phyloP scores from a whole-genome alignment of 2,329 filamentous ascomycete genomes.

The Neofusicoccum ribis region DNA sequence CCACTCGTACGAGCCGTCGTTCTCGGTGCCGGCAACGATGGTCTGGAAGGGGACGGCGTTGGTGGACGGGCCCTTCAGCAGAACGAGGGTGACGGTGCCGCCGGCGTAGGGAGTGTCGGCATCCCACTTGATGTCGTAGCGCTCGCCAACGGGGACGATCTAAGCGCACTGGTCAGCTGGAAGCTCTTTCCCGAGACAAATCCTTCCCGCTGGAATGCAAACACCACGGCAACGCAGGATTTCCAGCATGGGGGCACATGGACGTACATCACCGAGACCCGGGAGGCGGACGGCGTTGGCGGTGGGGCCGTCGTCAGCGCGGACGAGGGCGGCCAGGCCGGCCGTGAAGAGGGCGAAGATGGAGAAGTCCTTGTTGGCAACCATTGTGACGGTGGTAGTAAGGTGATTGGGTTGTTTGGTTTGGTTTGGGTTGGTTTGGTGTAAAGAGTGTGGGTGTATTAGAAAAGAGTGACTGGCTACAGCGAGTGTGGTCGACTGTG shows the following conservation, averaged over 20 bases:
- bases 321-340: slow-evolving; percentile 49
- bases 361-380: slow-evolving; percentile 37
- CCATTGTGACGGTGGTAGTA: slow-evolving; percentile 30
- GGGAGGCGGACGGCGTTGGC: slow-evolving; percentile 60
- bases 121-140: slow-evolving; percentile 61
- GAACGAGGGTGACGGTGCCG: slow-evolving; percentile 57
- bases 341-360: slow-evolving; percentile 54
- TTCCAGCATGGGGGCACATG: not conserved
- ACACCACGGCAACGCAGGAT: not conserved
- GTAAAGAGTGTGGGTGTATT: not conserved
- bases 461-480: slow-evolving; percentile 25
- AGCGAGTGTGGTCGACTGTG: not conserved
- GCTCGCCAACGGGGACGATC: slow-evolving; percentile 56
- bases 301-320: slow-evolving; percentile 30
- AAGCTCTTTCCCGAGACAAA: not conserved
- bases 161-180: slow-evolving; percentile 22
- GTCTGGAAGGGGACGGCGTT: slow-evolving; percentile 55
- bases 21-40: slow-evolving; percentile 52
- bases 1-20: slow-evolving; percentile 59
- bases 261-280: slow-evolving; percentile 47
- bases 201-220: not conserved
- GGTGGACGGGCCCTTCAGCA: slow-evolving; percentile 59
- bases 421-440: slow-evolving; percentile 20
- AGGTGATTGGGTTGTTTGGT: slow-evolving; percentile 5
- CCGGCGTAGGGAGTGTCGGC: slow-evolving; percentile 40